phyloP scores from a whole-genome alignment of 2,329 filamentous ascomycete genomes.

The Pseudohalonectria lignicola region DNA sequence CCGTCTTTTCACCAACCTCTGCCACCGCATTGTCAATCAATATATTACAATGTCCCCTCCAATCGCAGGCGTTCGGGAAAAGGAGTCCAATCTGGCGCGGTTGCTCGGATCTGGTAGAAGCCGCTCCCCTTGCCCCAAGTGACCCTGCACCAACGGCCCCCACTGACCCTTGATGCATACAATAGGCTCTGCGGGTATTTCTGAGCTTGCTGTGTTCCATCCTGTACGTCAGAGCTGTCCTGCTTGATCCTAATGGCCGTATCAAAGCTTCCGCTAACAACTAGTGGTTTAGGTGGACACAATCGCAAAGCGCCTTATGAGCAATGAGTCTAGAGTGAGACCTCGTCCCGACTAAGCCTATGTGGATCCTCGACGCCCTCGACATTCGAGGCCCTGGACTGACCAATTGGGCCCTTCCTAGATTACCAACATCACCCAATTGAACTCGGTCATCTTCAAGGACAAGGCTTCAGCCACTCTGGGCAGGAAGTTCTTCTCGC shows the following conservation, averaged over 20 bases:
- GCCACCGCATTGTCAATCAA: too few species aligned
- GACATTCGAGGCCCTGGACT: too few species aligned
- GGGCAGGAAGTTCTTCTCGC: conserved; percentile 76
- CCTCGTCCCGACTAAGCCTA: too few species aligned
- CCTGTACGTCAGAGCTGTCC: conserved; percentile 44
- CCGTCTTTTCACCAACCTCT: too few species aligned
- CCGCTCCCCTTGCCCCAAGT: conserved; percentile 4
- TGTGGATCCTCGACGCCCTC: too few species aligned
- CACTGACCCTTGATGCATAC: conserved; percentile 7
- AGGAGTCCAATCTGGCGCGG: conserved; percentile 81
- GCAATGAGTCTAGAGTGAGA: conserved; percentile 74
- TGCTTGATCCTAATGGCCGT: too few species aligned
- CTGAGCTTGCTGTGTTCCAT: conserved; percentile 87
- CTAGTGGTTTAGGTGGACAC: conserved; percentile 73
- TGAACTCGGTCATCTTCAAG: conserved; percentile 92
- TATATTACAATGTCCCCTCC: conserved; percentile 53
- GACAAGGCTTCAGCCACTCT: conserved; percentile 65
- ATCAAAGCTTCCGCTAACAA: too few species aligned
- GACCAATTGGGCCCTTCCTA: conserved; percentile 14
- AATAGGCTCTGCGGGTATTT: conserved; percentile 90
- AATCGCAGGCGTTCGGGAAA: conserved; percentile 41
- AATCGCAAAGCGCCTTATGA: conserved; percentile 98
- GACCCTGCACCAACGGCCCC: too few species aligned
- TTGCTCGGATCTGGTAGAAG: conserved; percentile 76
- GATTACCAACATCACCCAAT: conserved; percentile 47